phyloP scores from a whole-genome alignment of 2,329 filamentous ascomycete species.

The Arthroderma sp. region DNA sequence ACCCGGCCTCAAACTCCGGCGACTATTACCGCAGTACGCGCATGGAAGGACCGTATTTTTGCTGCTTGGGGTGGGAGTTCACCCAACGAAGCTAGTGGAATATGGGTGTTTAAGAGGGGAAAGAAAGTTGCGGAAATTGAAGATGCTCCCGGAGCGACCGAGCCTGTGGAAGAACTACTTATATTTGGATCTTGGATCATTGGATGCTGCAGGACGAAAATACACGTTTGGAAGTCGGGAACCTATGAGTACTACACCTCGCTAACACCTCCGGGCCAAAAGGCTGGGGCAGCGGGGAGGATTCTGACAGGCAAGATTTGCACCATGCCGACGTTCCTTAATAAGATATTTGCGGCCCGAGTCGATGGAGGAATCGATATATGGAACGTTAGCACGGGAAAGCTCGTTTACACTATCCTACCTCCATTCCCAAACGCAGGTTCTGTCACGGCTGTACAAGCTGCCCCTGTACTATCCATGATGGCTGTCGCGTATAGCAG shows the following conservation, averaged over 20 bases:
- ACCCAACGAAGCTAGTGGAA: constrained; percentile 44
- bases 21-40: constrained; percentile 70
- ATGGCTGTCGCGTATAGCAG: constrained; percentile 77
- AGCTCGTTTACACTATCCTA: constrained; percentile 78
- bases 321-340: constrained; percentile 87
- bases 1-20: constrained; percentile 79
- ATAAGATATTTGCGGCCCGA: constrained; percentile 86
- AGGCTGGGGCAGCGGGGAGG: constrained; percentile 45
- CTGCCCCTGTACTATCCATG: constrained; percentile 69
- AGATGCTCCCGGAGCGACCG: constrained; percentile 37
- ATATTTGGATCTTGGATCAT: constrained; percentile 88
- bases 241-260: constrained; percentile 86
- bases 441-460: constrained; percentile 73
- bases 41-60: constrained; percentile 77
- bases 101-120: constrained; percentile 88
- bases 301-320: constrained; percentile 65
- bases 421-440: constrained; percentile 61
- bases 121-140: constrained; percentile 68
- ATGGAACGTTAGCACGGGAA: constrained; percentile 89
- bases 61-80: constrained; percentile 70
- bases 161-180: constrained; percentile 64
- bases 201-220: constrained; percentile 57
- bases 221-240: constrained; percentile 80
- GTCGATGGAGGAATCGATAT: constrained; percentile 86
- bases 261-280: constrained; percentile 46